Evolutionary conservation across 768 basidiomycete genomes (phyloP), one percentile per base, ranked within the genome.

Genomic region (Stropharia rugosoannulata): DNA sequence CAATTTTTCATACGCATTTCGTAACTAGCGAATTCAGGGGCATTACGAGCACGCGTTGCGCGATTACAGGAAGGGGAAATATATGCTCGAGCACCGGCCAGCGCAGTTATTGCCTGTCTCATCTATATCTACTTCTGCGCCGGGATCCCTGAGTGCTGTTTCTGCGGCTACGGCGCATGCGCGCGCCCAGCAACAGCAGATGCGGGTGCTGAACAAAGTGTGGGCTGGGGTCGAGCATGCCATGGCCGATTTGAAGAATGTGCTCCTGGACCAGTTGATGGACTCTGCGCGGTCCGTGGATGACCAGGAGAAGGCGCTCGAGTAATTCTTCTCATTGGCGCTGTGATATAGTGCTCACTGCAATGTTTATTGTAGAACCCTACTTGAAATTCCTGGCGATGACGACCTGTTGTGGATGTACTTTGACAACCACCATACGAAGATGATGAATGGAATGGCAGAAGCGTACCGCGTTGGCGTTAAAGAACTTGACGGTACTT

Each of bases 41-140:
- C 89, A 90, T 48, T 98, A 95, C 66, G 97, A 98, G 52, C 83
- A 87, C 22, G 96, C 95, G 0, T 75, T 99, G 62, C 84, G 94
- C 18, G 94, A 96, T 61, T 99, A 98, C 76, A 96, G 95, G 73
- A 98, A 97, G 70, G 97, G 96, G 12, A 93, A 94, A 60, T 87
- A 90, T 69, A 78, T 98, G n/a, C 79, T 96, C 37, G 90, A 95
- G 63, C 87, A 90, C 12, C 83, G 93, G 15, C 93, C 95, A 0
- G 87, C 86, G 0, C 93, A 94, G 64, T 77, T 94, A 0, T 75
- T 93, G 1, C 88, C 93, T 32, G 5, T 32, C 29, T 32, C 29
- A 10, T 32, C 29, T 0, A 78, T 84, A 16, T 16, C 43, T 11
- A 27, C 32, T 13, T 49, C 54, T 38, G 6, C 40, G 13, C n/a